phyloP scores from a whole-genome alignment of 495 filamentous ascomycete genomes.

The Trichoderma orchidacearum region DNA sequence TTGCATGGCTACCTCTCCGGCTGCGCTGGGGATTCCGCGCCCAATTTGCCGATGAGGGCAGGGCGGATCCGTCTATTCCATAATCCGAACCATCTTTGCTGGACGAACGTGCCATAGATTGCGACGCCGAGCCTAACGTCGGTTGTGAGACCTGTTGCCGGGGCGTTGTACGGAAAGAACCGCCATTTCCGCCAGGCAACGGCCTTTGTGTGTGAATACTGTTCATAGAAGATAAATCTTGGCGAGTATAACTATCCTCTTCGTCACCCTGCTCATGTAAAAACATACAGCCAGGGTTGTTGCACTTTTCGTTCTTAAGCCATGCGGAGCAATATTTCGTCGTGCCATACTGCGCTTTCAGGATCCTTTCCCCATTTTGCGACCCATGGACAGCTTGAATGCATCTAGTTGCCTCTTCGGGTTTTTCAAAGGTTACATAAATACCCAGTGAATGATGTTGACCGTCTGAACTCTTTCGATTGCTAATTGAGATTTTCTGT shows the following conservation, averaged over 20 bases:
- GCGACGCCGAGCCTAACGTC: slow-evolving; percentile 41
- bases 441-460: slow-evolving; percentile 75
- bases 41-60: slow-evolving; percentile 91
- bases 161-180: slow-evolving; percentile 34
- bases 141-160: slow-evolving; percentile 34
- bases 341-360: slow-evolving; percentile 90
- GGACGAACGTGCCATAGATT: slow-evolving; percentile 57
- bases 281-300: slow-evolving; percentile 93
- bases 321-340: slow-evolving; percentile 99
- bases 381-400: slow-evolving; percentile 88
- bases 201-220: slow-evolving; percentile 68
- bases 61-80: slow-evolving; percentile 62
- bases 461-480: slow-evolving; percentile 63
- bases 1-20: slow-evolving; percentile 60
- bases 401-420: slow-evolving; percentile 75
- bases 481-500: slow-evolving; percentile 96
- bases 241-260: slow-evolving; percentile 88
- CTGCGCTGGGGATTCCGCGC: slow-evolving; percentile 65
- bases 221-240: slow-evolving; percentile 94
- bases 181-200: slow-evolving; percentile 19
- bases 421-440: slow-evolving; percentile 88
- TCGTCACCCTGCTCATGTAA: slow-evolving; percentile 94
- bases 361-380: slow-evolving; percentile 70
- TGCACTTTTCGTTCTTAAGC: slow-evolving; percentile 81
- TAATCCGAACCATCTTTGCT: slow-evolving; percentile 64